Percentiles rank a stretch among this genome's conserved stretches.
Evolutionary conservation across 768 basidiomycete genomes (phyloP).

Genomic region (Boletus huronensis): DNA sequence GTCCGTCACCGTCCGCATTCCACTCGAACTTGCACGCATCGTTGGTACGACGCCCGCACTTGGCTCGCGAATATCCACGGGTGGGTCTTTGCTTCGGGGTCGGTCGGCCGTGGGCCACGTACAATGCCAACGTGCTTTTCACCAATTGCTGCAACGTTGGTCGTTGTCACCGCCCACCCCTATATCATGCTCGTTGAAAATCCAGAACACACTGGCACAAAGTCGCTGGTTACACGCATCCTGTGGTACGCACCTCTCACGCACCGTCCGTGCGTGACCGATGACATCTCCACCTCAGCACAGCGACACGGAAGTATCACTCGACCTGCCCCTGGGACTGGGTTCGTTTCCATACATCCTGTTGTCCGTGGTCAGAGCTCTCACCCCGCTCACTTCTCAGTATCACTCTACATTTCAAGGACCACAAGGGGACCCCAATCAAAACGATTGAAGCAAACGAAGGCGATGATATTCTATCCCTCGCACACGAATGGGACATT

Average conservation of each 20-base stretch:
- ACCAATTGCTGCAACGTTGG: constrained; percentile 5
- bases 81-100: not conserved
- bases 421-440: constrained; percentile 77
- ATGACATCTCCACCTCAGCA: not conserved
- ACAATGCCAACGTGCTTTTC: constrained; percentile 9
- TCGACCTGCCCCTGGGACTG: constrained; percentile 66
- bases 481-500: constrained; percentile 94
- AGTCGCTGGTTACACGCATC: constrained; percentile 19
- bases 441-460: constrained; percentile 91
- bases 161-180: not conserved
- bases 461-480: constrained; percentile 86
- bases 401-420: constrained; percentile 86
- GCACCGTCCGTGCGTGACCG: not conserved
- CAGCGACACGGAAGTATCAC: constrained; percentile 49
- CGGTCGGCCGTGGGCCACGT: not conserved
- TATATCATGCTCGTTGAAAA: not conserved
- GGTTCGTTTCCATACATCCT: constrained; percentile 39
- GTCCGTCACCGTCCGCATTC: not conserved
- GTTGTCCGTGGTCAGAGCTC: not conserved
- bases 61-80: constrained; percentile 3
- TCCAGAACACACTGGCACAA: not conserved
- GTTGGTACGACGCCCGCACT: not conserved
- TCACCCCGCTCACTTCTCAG: constrained; percentile 37
- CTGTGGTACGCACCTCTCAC: constrained; percentile 8
- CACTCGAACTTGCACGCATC: constrained; percentile 15